Percentiles rank a stretch among this genome's conserved stretches.
Conservation (phyloP, 352 stramenopile species). For the Pythium aquatile region DNA sequence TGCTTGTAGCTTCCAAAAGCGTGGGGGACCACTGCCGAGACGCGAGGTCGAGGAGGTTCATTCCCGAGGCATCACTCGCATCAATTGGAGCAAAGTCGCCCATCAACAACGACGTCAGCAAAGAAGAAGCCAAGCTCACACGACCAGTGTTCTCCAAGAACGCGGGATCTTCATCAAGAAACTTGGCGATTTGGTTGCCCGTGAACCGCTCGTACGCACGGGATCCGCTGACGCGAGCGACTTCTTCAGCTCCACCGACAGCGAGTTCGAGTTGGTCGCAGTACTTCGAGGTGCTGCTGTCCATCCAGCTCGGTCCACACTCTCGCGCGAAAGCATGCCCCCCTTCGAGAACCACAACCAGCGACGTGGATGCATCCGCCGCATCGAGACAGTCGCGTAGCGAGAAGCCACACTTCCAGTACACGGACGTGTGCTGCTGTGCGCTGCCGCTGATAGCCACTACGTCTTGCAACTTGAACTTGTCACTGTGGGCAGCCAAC, state of each 20-base stretch:
- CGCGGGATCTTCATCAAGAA: constrained; percentile 39
- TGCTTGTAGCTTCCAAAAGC: constrained; percentile 40
- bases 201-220: constrained; percentile 84
- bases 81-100: constrained; percentile 73
- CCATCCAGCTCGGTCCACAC: constrained; percentile 84
- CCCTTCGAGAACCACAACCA: constrained; percentile 20
- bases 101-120: constrained; percentile 71
- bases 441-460: constrained; percentile 68
- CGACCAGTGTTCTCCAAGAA: constrained; percentile 48
- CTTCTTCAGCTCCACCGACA: constrained; percentile 49
- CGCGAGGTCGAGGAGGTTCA: constrained; percentile 81
- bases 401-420: constrained; percentile 61
- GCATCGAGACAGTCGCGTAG: constrained; percentile 36
- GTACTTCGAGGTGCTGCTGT: constrained; percentile 67
- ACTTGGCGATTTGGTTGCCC: constrained; percentile 73
- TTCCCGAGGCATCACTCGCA: constrained; percentile 75
- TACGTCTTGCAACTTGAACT: constrained; percentile 47
- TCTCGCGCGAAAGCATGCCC: constrained; percentile 43
- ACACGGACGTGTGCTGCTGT: constrained; percentile 83
- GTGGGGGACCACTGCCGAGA: constrained; percentile 53
- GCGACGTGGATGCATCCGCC: constrained; percentile 24
- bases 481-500: constrained; percentile 27
- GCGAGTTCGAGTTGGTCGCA: constrained; percentile 55
- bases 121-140: constrained; percentile 62
- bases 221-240: constrained; percentile 75